Evolutionary conservation across 2,329 filamentous ascomycete genomes (phyloP).

Genomic region (Fusarium sublunatum): DNA sequence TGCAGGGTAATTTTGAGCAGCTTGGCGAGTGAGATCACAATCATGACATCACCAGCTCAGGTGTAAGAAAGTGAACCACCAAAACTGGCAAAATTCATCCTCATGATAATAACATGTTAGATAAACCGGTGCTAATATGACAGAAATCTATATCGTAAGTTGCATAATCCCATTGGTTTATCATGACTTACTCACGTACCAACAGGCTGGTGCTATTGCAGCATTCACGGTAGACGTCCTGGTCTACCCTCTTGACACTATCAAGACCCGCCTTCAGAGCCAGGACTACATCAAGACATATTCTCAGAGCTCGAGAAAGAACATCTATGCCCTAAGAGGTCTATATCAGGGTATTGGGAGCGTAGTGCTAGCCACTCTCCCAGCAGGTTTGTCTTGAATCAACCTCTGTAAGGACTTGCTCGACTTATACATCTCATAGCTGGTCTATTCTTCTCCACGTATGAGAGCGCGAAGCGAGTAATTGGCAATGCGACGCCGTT

Average conservation of each 20-base stretch:
- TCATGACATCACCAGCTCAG: constrained; percentile 37
- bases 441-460: constrained; percentile 90
- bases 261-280: constrained; percentile 88
- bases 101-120: not conserved
- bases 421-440: constrained; percentile 58
- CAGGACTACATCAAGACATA: constrained; percentile 78
- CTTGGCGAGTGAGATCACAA: constrained; percentile 8
- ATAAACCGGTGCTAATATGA: constrained; percentile 14
- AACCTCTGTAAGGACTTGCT: not conserved
- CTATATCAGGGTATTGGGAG: constrained; percentile 90
- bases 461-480: constrained; percentile 78
- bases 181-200: constrained; percentile 16
- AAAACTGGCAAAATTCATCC: not conserved
- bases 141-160: constrained; percentile 51
- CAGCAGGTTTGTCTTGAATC: constrained; percentile 70
- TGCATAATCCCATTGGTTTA: accelerated
- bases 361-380: constrained; percentile 86
- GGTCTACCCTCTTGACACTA: constrained; percentile 87
- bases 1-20: constrained; percentile 25
- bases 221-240: constrained; percentile 88
- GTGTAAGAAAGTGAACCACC: constrained; percentile 4
- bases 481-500: constrained; percentile 66
- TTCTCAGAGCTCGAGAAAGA: constrained; percentile 64
- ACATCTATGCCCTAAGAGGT: constrained; percentile 71
- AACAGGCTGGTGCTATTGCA: constrained; percentile 82